Percentiles rank a stretch among this genome's conserved stretches.
Evolutionary conservation across 179 eudicot species (phyloP).

Genomic region (Silene coronaria): DNA sequence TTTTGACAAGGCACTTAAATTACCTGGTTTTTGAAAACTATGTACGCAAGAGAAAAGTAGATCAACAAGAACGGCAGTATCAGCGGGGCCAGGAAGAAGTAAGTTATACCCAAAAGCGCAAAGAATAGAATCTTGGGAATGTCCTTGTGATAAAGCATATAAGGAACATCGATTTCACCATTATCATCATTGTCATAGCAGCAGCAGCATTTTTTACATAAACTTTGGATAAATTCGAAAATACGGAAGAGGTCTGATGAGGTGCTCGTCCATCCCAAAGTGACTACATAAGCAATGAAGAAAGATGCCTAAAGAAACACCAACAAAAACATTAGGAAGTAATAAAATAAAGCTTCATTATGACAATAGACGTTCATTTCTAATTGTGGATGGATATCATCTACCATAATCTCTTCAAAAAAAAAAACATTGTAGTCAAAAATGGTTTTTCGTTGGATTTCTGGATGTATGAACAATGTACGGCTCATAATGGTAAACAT

Average conservation of each 20-base stretch:
- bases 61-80: constrained; percentile 84
- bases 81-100: constrained; percentile 85
- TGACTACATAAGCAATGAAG: constrained; percentile 90
- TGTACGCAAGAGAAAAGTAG: constrained; percentile 75
- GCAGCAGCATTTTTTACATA: constrained; percentile 37
- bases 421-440: too few species aligned
- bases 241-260: constrained; percentile 64
- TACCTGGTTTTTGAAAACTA: constrained; percentile 89
- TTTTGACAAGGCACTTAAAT: not conserved
- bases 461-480: too few species aligned
- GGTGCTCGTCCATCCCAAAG: constrained; percentile 91
- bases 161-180: constrained; percentile 59
- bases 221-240: constrained; percentile 40
- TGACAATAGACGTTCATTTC: not conserved
- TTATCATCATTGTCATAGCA: constrained; percentile 11
- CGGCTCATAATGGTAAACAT: not conserved
- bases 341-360: not conserved
- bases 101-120: constrained; percentile 82
- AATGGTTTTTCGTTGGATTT: too few species aligned
- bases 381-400: too few species aligned
- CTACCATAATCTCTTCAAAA: too few species aligned
- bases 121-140: constrained; percentile 81
- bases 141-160: constrained; percentile 63
- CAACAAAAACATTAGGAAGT: not conserved
- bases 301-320: constrained; percentile 62